Conservation (phyloP, 1,284 basidiomycete genomes). For the Pseudozyma hubeiensis region DNA sequence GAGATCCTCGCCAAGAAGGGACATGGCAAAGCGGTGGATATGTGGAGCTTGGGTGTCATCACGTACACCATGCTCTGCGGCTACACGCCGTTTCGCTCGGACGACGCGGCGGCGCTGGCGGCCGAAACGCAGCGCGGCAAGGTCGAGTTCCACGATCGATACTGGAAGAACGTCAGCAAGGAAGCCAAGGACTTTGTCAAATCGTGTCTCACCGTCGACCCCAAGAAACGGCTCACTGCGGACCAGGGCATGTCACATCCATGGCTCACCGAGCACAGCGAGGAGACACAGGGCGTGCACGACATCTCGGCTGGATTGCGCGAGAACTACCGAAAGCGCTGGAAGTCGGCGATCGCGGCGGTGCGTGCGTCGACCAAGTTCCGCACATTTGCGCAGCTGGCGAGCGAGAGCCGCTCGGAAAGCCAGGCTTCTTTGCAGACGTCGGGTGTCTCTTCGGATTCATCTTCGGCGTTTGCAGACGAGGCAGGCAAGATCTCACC, state of each 20-base stretch:
- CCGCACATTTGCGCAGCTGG: constrained; percentile 54
- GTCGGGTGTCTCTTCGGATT: not conserved
- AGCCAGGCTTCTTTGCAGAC: constrained; percentile 15
- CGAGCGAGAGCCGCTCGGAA: constrained; percentile 27
- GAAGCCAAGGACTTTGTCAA: constrained; percentile 87
- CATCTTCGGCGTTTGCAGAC: constrained; percentile 5
- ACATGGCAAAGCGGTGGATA: constrained; percentile 90
- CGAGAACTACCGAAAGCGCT: constrained; percentile 67
- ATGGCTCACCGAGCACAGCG: constrained; percentile 57
- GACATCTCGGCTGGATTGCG: constrained; percentile 65
- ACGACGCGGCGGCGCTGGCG: constrained; percentile 80
- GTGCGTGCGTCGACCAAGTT: constrained; percentile 67
- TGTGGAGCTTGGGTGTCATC: constrained; percentile 94
- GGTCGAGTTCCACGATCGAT: constrained; percentile 84
- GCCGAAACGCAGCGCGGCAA: constrained; percentile 84
- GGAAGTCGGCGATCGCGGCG: constrained; percentile 66
- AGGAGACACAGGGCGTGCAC: constrained; percentile 44
- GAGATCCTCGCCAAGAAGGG: constrained; percentile 86
- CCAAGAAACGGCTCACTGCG: constrained; percentile 79
- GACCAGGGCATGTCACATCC: constrained; percentile 78
- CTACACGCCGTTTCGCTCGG: constrained; percentile 82
- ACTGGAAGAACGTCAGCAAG: constrained; percentile 87
- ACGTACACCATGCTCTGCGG: constrained; percentile 75
- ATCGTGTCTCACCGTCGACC: constrained; percentile 79
- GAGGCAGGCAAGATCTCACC: constrained; percentile 39